Conservation (phyloP, 306 rosid genomes). For the Rubus parviflorus region DNA sequence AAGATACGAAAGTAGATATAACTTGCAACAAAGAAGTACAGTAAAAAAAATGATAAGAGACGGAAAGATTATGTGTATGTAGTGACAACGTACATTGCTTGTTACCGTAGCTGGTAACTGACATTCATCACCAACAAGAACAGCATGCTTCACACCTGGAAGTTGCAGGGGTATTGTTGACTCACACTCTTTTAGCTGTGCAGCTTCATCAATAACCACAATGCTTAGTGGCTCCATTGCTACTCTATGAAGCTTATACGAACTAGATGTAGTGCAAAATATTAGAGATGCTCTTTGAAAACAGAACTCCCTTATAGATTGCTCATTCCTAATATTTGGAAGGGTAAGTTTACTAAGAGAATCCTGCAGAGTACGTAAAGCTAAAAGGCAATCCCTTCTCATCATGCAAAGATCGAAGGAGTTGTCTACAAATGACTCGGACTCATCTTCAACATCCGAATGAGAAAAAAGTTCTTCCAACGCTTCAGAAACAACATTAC, state of each 20-base stretch:
- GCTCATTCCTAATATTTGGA: constrained; percentile 32
- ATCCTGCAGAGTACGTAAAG: constrained; percentile 36
- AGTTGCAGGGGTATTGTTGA: constrained; percentile 67
- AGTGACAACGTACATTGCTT: constrained; percentile 50
- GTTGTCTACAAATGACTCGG: constrained; percentile 5
- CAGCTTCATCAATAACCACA: constrained; percentile 82
- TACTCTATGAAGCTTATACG: constrained; percentile 50
- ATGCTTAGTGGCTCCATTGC: constrained; percentile 40
- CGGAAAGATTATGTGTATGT: neutral
- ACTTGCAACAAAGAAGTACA: neutral
- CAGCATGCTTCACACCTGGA: constrained; percentile 47
- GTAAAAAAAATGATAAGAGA: neutral
- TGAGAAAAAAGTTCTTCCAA: constrained; percentile 46
- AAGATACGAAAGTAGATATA: constrained; percentile 1
- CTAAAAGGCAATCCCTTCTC: constrained; percentile 46
- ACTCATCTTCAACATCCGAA: constrained; percentile 18
- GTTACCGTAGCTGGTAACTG: constrained; percentile 71
- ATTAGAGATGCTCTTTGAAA: constrained; percentile 55
- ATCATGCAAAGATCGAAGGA: constrained; percentile 20
- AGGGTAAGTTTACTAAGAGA: constrained; percentile 46
- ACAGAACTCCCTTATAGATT: constrained; percentile 44
- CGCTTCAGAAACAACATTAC: constrained; percentile 26
- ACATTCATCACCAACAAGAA: constrained; percentile 78
- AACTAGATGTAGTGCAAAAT: constrained; percentile 70
- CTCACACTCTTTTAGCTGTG: constrained; percentile 76